Evolutionary conservation across 2,329 filamentous ascomycete species (phyloP), one percentile per base, ranked within the genome.

Genomic region (Stenocarpella maydis): DNA sequence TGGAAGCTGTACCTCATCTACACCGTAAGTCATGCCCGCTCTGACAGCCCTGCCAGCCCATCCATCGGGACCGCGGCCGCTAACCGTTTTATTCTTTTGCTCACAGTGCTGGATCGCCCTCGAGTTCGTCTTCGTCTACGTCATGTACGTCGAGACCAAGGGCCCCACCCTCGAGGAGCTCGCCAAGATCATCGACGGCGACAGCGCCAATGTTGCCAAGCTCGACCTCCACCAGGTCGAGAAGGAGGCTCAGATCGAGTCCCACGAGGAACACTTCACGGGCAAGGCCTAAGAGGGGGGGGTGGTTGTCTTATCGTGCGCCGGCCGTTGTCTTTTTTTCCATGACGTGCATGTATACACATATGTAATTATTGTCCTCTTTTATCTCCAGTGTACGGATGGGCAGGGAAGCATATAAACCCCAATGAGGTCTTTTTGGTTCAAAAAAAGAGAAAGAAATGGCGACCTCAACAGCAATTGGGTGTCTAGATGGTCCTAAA

Each of bases 161-260:
- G 88, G 88, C 39, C 86, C 87, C 2, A 90, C 89, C 21, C 87
- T 91, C 43, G 89, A 91, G 79, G 88, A 91, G 78, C 84, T 91
- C 60, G 88, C 87, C 76, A 88, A 87, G 80, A 85, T 91, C 79
- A 91, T 91, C 78, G 89, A 91, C 73, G 89, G 88, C 47, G 85
- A 89, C 39, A 79, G 85, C 21, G 88, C 86, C 43, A 73, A 79
- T 54, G 84, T 85, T 19, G 83, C 80, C 7, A 79, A 81, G 69
- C 70, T 86, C 67, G 81, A 86, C 73, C 75, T 85, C 49, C 77
- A 79, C 52, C 77, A 83, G 76, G 77, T 83, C 65, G 82, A 84
- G 77, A 82, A 84, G 77, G 82, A 84, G 73, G 70, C 76, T 1
- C 70, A 74, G 39, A 72, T 76, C 65, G 69, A 69, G 55, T 53